Evolutionary conservation across 2,329 filamentous ascomycete genomes (phyloP).

Genomic region (Calonectria hongkongensis): DNA sequence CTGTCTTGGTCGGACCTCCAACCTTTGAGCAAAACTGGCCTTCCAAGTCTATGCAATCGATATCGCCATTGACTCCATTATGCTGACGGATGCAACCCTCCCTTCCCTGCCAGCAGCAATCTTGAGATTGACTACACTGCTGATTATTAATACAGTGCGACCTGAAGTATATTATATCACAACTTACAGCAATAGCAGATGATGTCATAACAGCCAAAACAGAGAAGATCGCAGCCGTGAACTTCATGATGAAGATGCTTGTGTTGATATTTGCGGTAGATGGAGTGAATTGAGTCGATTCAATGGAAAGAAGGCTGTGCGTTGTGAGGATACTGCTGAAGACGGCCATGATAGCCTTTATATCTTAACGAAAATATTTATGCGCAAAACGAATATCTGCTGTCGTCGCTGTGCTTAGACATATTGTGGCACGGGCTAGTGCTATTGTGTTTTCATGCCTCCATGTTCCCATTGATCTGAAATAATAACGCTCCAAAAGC

Average conservation of each 20-base stretch:
- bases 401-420: too few relatives aligned
- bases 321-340: too few relatives aligned
- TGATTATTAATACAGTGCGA: neutral
- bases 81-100: neutral
- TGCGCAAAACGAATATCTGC: too few relatives aligned
- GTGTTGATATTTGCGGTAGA: neutral
- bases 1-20: neutral
- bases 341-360: too few relatives aligned
- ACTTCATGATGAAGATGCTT: neutral
- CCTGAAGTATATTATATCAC: too few relatives aligned
- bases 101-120: neutral
- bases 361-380: too few relatives aligned
- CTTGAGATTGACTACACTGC: neutral
- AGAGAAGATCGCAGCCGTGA: neutral
- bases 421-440: too few relatives aligned
- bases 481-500: too few relatives aligned
- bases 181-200: neutral
- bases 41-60: neutral
- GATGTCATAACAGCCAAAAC: neutral
- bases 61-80: neutral
- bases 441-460: too few relatives aligned
- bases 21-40: neutral
- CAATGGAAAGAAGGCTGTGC: neutral
- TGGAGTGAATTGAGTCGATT: neutral
- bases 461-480: too few relatives aligned